Evolutionary conservation across 1,139 yeast species (phyloP).

Genomic region (Geotrichum macrosporum): DNA sequence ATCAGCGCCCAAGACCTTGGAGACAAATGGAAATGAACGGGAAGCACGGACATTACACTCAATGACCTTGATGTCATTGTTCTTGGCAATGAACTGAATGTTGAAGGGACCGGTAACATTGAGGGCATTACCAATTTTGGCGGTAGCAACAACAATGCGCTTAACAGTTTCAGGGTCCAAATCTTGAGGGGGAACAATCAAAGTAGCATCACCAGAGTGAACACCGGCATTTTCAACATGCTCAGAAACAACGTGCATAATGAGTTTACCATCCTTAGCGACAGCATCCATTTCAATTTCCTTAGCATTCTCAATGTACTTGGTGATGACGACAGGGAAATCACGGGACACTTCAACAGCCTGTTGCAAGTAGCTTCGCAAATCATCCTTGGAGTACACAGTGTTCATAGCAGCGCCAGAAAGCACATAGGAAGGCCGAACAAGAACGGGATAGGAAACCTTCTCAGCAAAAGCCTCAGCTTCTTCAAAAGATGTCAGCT

Average conservation of each 20-base stretch:
- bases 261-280: constrained; percentile 78
- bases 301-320: constrained; percentile 90
- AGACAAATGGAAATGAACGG: constrained; percentile 97
- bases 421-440: constrained; percentile 94
- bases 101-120: constrained; percentile 97
- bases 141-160: constrained; percentile 91
- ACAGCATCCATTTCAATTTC: constrained; percentile 98
- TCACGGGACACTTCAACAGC: constrained; percentile 93
- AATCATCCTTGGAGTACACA: constrained; percentile 69
- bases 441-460: constrained; percentile 93
- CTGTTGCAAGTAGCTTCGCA: constrained; percentile 71
- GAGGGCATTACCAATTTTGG: constrained; percentile 95
- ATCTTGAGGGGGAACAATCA: constrained; percentile 93
- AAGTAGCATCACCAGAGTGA: constrained; percentile 97
- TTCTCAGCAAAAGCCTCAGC: constrained; percentile 81
- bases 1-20: constrained; percentile 96
- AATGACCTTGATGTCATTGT: constrained; percentile 70
- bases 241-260: constrained; percentile 95
- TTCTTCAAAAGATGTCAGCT: constrained; percentile 76
- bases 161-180: constrained; percentile 86
- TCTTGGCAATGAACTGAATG: constrained; percentile 84
- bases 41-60: constrained; percentile 99
- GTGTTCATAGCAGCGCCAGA: constrained; percentile 99
- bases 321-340: constrained; percentile 95
- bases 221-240: constrained; percentile 99